Percentiles rank a stretch among this genome's conserved stretches.
These are phyloP conservation scores for Artomyces pyxidatus DNA, from an alignment of 768 basidiomycete species.

Conservation along the genomic window DNA sequence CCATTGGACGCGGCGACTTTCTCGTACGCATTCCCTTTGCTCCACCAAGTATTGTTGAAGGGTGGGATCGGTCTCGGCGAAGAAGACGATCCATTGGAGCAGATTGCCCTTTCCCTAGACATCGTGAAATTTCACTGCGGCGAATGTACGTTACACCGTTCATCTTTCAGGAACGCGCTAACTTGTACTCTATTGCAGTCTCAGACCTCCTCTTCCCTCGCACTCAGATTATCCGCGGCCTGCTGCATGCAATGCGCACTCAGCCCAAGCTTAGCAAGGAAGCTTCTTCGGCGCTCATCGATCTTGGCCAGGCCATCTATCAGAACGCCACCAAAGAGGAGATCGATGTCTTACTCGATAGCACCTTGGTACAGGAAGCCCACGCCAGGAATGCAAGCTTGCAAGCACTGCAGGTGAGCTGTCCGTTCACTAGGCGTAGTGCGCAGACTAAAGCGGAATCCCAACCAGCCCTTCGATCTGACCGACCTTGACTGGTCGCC, in stretches of 20 bases:
- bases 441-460: not conserved
- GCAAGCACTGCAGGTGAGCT: conserved; percentile 75
- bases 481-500: conserved; percentile 93
- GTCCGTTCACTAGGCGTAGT: not conserved
- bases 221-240: conserved; percentile 51
- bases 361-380: conserved; percentile 78
- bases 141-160: conserved; percentile 49
- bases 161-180: not conserved
- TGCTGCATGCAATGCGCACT: conserved; percentile 63
- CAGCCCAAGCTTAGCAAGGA: conserved; percentile 82
- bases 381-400: conserved; percentile 84
- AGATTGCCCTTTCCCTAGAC: conserved; percentile 66
- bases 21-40: conserved; percentile 69
- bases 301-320: conserved; percentile 74
- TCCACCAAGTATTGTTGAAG: conserved; percentile 55
- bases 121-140: conserved; percentile 64
- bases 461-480: conserved; percentile 75
- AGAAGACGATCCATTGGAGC: conserved; percentile 72
- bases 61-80: conserved; percentile 63
- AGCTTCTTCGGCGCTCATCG: conserved; percentile 71
- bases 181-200: conserved; percentile 37
- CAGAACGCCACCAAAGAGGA: conserved; percentile 57
- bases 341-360: conserved; percentile 53
- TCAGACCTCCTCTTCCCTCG: conserved; percentile 68
- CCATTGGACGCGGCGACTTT: conserved; percentile 85